These are phyloP conservation scores for Lojkania enalia DNA, from an alignment of 2,329 filamentous ascomycete species.

Conservation along the genomic window DNA sequence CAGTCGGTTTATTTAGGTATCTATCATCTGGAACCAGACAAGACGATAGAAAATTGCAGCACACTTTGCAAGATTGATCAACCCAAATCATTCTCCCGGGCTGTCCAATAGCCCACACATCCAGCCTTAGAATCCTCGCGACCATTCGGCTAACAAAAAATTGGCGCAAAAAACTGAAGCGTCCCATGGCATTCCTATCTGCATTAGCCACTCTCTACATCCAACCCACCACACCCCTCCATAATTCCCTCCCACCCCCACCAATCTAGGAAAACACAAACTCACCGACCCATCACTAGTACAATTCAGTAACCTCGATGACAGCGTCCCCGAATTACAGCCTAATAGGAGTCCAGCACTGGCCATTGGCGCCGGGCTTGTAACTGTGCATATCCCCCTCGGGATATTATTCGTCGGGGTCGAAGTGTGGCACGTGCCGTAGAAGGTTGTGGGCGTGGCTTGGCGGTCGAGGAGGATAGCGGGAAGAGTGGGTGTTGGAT, in stretches of 20 bases:
- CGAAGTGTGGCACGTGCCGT: conserved; percentile 6
- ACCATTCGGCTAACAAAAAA: too few relatives aligned
- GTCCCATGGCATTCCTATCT: background rate
- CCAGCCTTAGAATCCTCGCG: too few relatives aligned
- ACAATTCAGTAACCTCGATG: background rate
- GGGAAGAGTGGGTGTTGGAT: background rate
- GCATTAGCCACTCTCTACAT: too few relatives aligned
- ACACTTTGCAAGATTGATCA: too few relatives aligned
- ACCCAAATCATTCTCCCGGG: too few relatives aligned
- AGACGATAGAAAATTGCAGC: too few relatives aligned
- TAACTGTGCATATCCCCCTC: conserved; percentile 3
- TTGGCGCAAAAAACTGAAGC: background rate
- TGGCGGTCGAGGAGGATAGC: conserved; percentile 2
- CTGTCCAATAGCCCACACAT: too few relatives aligned
- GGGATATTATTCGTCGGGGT: conserved; percentile 5
- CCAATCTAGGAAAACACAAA: background rate
- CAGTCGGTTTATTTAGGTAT: too few relatives aligned
- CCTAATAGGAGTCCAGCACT: background rate
- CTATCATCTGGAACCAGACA: too few relatives aligned
- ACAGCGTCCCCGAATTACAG: conserved; percentile 6
- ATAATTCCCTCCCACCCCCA: background rate
- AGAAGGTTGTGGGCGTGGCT: conserved; percentile 2
- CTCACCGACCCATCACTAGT: conserved; percentile 7
- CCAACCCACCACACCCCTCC: background rate
- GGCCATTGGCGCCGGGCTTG: background rate